A percentile compares a stretch with the other conserved stretches of the same genome.
Conservation (phyloP, 768 basidiomycete species). For the Stropharia rugosoannulata region DNA sequence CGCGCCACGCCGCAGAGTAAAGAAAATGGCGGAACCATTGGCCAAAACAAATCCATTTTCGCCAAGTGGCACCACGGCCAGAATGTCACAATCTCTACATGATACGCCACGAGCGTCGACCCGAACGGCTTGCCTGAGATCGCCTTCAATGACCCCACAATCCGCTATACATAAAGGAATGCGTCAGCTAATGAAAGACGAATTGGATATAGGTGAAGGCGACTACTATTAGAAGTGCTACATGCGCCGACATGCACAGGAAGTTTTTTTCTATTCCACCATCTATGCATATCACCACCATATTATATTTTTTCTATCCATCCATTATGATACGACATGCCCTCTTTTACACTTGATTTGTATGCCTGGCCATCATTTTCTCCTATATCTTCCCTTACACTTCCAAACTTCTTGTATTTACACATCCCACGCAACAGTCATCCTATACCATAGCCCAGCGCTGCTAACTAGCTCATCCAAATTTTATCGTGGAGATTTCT, state of each 20-base stretch:
- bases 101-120: slow-evolving; percentile 6
- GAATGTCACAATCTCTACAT: background rate
- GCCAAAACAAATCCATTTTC: background rate
- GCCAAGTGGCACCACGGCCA: background rate
- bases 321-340: slow-evolving; percentile 14
- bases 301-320: slow-evolving; percentile 6
- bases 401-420: slow-evolving; percentile 5
- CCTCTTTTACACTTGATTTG: slow-evolving; percentile 19
- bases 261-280: background rate
- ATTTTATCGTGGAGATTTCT: background rate
- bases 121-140: background rate
- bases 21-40: slow-evolving; percentile 33
- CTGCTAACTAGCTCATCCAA: background rate
- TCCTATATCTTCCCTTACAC: slow-evolving; percentile 4
- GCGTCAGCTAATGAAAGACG: slow-evolving; percentile 27
- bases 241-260: background rate
- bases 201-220: slow-evolving; percentile 28
- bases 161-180: background rate
- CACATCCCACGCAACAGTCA: slow-evolving; percentile 3
- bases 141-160: background rate
- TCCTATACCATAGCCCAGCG: slow-evolving; percentile 4
- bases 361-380: slow-evolving; percentile 13
- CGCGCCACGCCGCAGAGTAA: slow-evolving; percentile 43
- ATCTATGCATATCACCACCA: slow-evolving; percentile 5
- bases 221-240: slow-evolving; percentile 13